Percentiles rank a stretch among this genome's conserved stretches.
Evolutionary conservation across 176 grass and related monocot genomes (phyloP).

Genomic region (Panicum miliaceum): DNA sequence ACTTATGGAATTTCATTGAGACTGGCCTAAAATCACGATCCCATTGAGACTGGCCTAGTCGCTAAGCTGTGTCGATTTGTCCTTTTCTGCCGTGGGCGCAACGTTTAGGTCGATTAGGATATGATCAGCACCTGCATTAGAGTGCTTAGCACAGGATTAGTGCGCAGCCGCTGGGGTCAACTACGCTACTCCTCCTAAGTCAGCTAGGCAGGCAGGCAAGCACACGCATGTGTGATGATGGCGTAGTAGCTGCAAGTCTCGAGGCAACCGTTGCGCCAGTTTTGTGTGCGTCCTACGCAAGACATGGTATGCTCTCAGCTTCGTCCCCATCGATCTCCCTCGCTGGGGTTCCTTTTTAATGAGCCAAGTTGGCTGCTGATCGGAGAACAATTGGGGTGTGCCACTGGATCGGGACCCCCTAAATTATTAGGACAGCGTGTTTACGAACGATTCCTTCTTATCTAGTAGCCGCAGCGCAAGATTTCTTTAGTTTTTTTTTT

Average conservation of each 20-base stretch:
- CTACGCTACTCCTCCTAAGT: background rate
- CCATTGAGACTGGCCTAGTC: no score
- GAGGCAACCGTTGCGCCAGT: constrained; percentile 33
- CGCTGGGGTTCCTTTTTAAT: background rate
- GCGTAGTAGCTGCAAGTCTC: constrained; percentile 40
- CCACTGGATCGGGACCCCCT: no score
- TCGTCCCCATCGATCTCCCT: background rate
- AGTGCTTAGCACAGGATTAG: no score
- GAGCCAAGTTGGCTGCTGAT: no score
- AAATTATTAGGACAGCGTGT: no score
- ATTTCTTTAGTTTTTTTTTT: background rate
- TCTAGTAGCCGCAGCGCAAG: background rate
- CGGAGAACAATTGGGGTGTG: no score
- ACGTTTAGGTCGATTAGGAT: background rate
- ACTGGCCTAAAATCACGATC: no score
- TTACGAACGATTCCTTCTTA: constrained; percentile 38
- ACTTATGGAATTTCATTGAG: no score
- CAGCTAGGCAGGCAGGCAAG: background rate
- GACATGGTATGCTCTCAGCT: background rate
- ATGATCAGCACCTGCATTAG: background rate
- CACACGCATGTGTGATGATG: constrained; percentile 30
- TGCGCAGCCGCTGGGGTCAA: background rate
- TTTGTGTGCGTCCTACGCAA: constrained; percentile 34
- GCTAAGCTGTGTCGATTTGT: background rate
- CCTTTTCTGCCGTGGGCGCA: constrained; percentile 1